These are phyloP conservation scores for Ceratopteris richardii DNA, from an alignment of 75 land plant genomes.

Conservation along the genomic window DNA sequence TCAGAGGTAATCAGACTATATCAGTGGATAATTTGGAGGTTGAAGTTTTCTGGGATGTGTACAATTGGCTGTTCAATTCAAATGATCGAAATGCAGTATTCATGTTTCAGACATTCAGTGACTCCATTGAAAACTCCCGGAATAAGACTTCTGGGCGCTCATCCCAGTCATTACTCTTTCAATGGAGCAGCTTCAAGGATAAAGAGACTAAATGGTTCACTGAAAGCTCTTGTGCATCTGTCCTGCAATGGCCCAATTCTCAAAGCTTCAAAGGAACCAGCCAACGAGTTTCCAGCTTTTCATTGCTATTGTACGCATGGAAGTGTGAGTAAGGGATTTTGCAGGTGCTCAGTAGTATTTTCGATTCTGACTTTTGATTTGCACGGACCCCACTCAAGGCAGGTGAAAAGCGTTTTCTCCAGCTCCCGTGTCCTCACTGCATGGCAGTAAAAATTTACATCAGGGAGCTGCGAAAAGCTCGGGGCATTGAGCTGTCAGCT, in stretches of 20 bases:
- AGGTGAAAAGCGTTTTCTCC: too few species aligned
- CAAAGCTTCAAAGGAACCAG: conserved; percentile 20
- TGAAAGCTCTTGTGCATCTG: conserved; percentile 17
- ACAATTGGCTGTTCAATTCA: conserved; percentile 57
- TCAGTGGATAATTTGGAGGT: conserved; percentile 39
- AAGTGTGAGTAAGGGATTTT: conserved; percentile 15
- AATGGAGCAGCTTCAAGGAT: conserved; percentile 11
- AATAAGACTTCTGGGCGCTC: conserved; percentile 8
- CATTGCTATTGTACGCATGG: conserved; percentile 38
- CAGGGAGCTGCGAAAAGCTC: too few species aligned
- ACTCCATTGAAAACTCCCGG: conserved; percentile 21
- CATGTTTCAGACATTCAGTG: conserved; percentile 35
- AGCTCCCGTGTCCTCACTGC: too few species aligned
- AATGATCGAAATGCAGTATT: conserved; percentile 33
- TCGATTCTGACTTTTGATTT: too few species aligned
- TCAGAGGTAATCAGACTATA: conserved; percentile 54
- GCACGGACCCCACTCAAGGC: too few species aligned
- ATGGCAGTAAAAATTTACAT: too few species aligned
- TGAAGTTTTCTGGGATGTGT: conserved; percentile 58
- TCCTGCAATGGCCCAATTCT: conserved; percentile 21
- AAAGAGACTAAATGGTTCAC: not conserved
- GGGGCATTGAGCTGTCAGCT: too few species aligned
- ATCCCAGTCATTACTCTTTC: conserved; percentile 2
- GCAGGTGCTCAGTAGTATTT: too few species aligned
- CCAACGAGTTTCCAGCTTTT: conserved; percentile 20